Evolutionary conservation across 2,329 filamentous ascomycete species (phyloP).

Genomic region (Phaeomoniella chlamydospora): DNA sequence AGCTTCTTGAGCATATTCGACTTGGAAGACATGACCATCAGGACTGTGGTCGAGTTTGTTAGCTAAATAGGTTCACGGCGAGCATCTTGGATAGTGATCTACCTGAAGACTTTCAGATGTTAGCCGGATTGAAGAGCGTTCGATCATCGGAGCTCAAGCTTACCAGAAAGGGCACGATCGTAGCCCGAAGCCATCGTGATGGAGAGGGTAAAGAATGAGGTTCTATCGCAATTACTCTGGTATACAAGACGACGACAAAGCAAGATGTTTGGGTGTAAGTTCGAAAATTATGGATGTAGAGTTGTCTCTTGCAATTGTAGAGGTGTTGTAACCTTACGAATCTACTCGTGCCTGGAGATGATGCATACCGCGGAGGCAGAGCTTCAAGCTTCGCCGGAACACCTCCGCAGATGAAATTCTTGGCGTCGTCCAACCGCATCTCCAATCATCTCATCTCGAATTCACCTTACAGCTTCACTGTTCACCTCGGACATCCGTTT

Average conservation of each 20-base stretch:
- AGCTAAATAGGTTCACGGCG: slow-evolving; percentile 20
- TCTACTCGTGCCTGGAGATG: neutral
- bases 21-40: slow-evolving; percentile 98
- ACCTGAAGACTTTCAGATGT: slow-evolving; percentile 18
- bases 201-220: too few species aligned
- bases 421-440: neutral
- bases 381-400: neutral
- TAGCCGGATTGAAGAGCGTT: slow-evolving; percentile 4
- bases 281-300: too few species aligned
- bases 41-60: slow-evolving; percentile 56
- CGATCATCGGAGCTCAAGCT: slow-evolving; percentile 18
- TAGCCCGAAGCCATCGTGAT: slow-evolving; percentile 76
- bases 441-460: neutral
- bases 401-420: too few species aligned
- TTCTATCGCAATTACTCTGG: too few species aligned
- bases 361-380: neutral
- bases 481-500: neutral
- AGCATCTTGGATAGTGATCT: slow-evolving; percentile 11
- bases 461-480: neutral
- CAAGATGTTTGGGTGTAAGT: too few species aligned
- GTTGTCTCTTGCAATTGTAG: too few species aligned
- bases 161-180: slow-evolving; percentile 97
- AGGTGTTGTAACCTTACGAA: neutral
- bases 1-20: slow-evolving; percentile 97
- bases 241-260: too few species aligned